Conservation (phyloP, 371 early-diverging fungal genomes). For the Mucor ambiguus region DNA sequence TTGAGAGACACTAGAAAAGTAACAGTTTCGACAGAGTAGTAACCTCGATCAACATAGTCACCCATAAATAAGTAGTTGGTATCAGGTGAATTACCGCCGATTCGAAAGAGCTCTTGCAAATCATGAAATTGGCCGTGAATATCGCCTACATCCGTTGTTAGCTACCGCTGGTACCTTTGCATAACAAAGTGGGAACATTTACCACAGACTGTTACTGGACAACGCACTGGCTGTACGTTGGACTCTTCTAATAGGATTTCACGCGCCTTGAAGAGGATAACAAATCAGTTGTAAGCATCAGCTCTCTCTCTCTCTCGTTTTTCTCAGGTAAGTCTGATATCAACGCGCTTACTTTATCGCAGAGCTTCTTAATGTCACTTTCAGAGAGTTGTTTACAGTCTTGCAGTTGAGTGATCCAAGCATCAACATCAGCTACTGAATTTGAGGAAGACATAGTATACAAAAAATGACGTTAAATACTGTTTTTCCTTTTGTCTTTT, state of each 20-base stretch:
- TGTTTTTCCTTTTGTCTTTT: neutral
- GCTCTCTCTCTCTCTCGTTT: neutral
- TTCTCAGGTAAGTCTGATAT: neutral
- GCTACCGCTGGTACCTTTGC: constrained; percentile 13
- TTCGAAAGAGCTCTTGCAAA: constrained; percentile 95
- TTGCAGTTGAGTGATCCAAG: constrained; percentile 89
- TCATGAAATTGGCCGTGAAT: constrained; percentile 99
- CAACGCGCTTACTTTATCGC: constrained; percentile 77
- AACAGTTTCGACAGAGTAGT: constrained; percentile 98
- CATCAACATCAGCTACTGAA: constrained; percentile 66
- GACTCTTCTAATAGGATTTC: constrained; percentile 93
- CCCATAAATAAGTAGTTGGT: constrained; percentile 99
- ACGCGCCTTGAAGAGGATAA: constrained; percentile 67
- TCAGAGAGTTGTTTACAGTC: constrained; percentile 93
- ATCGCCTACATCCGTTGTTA: constrained; percentile 52
- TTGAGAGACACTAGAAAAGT: constrained; percentile 93
- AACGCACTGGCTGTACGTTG: constrained; percentile 93
- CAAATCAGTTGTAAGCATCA: neutral
- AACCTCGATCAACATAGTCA: constrained; percentile 99
- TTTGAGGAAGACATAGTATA: constrained; percentile 41
- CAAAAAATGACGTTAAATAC: neutral
- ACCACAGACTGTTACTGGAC: constrained; percentile 98
- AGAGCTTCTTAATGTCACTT: constrained; percentile 92
- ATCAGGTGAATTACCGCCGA: constrained; percentile 96
- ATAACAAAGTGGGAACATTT: neutral